Evolutionary conservation across 1,139 yeast genomes (phyloP).

Genomic region (Arxiozyma heterogenica): DNA sequence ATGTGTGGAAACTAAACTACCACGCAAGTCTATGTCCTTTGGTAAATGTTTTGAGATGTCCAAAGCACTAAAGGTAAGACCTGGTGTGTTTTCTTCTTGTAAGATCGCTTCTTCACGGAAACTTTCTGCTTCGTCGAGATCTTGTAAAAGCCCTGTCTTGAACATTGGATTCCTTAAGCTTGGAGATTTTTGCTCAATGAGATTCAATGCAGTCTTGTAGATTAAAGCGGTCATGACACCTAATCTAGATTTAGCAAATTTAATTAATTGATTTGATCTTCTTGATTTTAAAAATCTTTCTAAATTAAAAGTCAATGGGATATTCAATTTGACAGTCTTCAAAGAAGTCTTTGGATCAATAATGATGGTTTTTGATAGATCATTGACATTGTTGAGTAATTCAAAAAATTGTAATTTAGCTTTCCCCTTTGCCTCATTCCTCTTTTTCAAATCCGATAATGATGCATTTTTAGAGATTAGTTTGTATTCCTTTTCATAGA

Average conservation of each 20-base stretch:
- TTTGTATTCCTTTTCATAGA: conserved; percentile 44
- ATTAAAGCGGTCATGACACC: conserved; percentile 63
- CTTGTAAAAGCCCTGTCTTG: conserved; percentile 33
- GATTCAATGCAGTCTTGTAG: conserved; percentile 48
- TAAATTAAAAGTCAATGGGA: conserved; percentile 56
- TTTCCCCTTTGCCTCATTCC: conserved; percentile 53
- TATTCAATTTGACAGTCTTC: conserved; percentile 37
- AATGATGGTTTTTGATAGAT: conserved; percentile 33
- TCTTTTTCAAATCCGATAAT: conserved; percentile 53
- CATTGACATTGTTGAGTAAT: conserved; percentile 23
- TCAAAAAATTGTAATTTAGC: conserved; percentile 36
- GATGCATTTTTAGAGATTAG: conserved; percentile 45
- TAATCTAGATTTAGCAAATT: conserved; percentile 55
- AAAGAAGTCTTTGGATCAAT: conserved; percentile 32
- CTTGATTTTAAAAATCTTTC: conserved; percentile 58
- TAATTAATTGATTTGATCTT: conserved; percentile 55
- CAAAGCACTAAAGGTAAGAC: conserved; percentile 39
- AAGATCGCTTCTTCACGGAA: conserved; percentile 28
- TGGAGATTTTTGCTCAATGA: conserved; percentile 52
- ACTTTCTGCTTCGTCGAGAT: conserved; percentile 36
- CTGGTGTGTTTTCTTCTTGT: conserved; percentile 30
- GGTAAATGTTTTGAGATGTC: conserved; percentile 46
- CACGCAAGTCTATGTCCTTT: conserved; percentile 38
- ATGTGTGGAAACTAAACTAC: conserved; percentile 38
- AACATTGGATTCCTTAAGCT: conserved; percentile 31